A percentile compares a stretch with the other conserved stretches of the same genome.
Evolutionary conservation across 805 yeast genomes (phyloP).

Genomic region (Yamadazyma tumulicola): DNA sequence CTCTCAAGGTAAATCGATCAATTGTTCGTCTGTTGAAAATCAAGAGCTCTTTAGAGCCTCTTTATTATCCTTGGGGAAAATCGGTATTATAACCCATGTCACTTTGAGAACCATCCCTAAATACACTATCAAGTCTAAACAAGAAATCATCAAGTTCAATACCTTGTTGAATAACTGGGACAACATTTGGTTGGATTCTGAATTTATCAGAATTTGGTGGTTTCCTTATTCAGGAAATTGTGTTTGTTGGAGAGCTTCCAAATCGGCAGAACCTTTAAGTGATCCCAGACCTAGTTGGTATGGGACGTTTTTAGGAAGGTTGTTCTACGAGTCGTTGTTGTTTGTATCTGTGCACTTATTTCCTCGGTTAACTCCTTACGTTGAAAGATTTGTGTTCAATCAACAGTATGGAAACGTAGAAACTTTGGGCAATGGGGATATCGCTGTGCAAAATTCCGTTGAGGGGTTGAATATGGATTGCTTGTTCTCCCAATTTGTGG

Average conservation of each 20-base stretch:
- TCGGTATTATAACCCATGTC: conserved; percentile 84
- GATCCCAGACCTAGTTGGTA: conserved; percentile 77
- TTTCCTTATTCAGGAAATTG: conserved; percentile 87
- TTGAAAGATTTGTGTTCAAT: conserved; percentile 80
- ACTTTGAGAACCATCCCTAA: conserved; percentile 82
- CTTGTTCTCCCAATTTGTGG: conserved; percentile 86
- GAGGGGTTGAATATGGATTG: conserved; percentile 95
- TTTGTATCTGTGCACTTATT: conserved; percentile 73
- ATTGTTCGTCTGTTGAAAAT: conserved; percentile 62
- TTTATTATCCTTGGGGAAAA: conserved; percentile 79
- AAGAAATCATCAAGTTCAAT: conserved; percentile 77
- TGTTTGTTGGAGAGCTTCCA: conserved; percentile 86
- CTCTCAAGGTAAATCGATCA: conserved; percentile 68
- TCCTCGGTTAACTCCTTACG: conserved; percentile 77
- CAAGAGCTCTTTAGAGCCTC: conserved; percentile 76
- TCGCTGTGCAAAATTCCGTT: conserved; percentile 75
- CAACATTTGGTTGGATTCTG: conserved; percentile 81
- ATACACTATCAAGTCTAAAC: conserved; percentile 74
- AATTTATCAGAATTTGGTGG: conserved; percentile 95
- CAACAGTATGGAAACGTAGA: conserved; percentile 81
- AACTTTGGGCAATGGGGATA: conserved; percentile 56
- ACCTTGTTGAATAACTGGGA: conserved; percentile 73
- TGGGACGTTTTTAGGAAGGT: conserved; percentile 75
- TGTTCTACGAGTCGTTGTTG: conserved; percentile 72
- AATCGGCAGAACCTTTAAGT: conserved; percentile 61